Conservation (phyloP, 148 eudicot genomes). For the Vaccinium macrocarpon region DNA sequence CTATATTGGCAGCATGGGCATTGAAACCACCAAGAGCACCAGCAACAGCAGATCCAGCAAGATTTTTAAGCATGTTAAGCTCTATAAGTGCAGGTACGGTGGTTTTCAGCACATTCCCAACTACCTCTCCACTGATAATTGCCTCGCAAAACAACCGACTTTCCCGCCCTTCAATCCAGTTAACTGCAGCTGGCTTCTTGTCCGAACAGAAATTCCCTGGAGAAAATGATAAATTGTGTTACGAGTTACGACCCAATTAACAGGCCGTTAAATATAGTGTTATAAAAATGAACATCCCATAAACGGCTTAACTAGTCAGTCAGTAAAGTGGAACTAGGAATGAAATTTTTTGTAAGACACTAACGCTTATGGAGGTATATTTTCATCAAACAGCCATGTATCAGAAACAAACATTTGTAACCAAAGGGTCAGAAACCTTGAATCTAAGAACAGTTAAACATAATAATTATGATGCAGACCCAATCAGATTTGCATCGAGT, state of each 20-base stretch:
- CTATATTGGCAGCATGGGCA: slow-evolving; percentile 64
- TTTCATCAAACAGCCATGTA: not conserved
- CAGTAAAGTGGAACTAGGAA: not conserved
- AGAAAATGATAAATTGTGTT: not conserved
- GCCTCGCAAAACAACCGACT: slow-evolving; percentile 68
- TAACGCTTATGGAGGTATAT: not conserved
- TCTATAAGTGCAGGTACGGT: slow-evolving; percentile 44
- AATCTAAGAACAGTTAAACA: not conserved
- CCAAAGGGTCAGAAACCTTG: not conserved
- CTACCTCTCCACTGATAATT: slow-evolving; percentile 45
- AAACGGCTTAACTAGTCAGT: not conserved
- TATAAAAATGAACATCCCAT: not conserved
- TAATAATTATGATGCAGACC: not conserved
- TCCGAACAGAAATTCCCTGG: slow-evolving; percentile 65
- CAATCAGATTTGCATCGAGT: not conserved
- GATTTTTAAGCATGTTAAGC: slow-evolving; percentile 65
- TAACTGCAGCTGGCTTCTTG: slow-evolving; percentile 64
- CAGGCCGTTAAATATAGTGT: not conserved
- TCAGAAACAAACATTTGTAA: not conserved
- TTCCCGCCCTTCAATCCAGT: slow-evolving; percentile 71
- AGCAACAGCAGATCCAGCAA: slow-evolving; percentile 59
- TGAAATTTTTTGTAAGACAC: not conserved
- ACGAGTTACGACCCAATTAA: not conserved
- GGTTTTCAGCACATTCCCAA: slow-evolving; percentile 46
- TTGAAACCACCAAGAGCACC: slow-evolving; percentile 64